Base-by-base conservation (phyloP, 2,329 filamentous ascomycete species). In the Lithohypha guttulata region DNA sequence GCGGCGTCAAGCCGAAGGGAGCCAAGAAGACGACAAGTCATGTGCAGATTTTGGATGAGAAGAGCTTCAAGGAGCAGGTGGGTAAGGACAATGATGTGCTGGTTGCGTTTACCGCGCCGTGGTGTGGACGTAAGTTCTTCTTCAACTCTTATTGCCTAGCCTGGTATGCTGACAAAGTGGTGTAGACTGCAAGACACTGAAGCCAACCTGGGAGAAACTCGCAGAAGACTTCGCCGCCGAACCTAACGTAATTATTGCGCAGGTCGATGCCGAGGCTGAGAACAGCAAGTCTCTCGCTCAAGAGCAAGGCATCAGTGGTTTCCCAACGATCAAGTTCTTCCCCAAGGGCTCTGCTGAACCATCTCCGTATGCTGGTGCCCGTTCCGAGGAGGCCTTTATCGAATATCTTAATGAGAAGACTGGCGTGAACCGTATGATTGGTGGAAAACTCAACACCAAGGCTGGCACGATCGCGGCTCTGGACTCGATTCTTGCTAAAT, bases 281-380 rank as follows among this genome's bases (percentile, higher is more conserved):
- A 84, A 84, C 62, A 77, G 81, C 62, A 95, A 94, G 66, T 73
- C 74, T 30, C 77, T 79, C 34, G 80, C 86, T 36, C 64, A 76
- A 57, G 77, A 79, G 36, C 79, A 91, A 58, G 84, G 79, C 45
- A 76, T 98, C 51, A 73, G 73, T 40, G 84, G 81, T 23, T 98
- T 93, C 72, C 91, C 91, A 34, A 98, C 91, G 47, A 94, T 98
- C 70, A 94, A 94, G 69, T 98, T 81, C 75, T 98, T 95, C 75
- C 75, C 85, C 51, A 82, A 81, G 60, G 87, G 86, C 52, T 83
- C 78, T 57, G 82, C 73, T 48, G 77, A 81, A 56, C 62, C 77
- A 31, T 71, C 79, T 53, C 58, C 69, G 31, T 98, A 95, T 72
- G 65, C 70, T 39, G 80, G 82, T 45, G 83, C 74, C 46, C 87